phyloP scores from a whole-genome alignment of 495 filamentous ascomycete genomes.

The Neurospora tetraspora region DNA sequence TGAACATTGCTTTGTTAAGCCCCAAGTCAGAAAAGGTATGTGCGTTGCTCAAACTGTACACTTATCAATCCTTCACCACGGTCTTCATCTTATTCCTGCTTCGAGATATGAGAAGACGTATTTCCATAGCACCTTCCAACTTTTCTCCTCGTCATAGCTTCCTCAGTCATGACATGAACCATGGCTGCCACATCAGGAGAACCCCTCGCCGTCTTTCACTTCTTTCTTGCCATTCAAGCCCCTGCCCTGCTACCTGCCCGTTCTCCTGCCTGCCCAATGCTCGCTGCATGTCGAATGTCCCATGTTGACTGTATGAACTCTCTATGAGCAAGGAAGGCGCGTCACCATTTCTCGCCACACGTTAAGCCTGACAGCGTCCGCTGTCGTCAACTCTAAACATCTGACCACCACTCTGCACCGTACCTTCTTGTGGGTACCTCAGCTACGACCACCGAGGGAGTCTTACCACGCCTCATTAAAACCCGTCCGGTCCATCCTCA shows the following conservation, averaged over 20 bases:
- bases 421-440: background rate
- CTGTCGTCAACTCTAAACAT: background rate
- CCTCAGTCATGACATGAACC: background rate
- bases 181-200: background rate
- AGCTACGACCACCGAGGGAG: background rate
- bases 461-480: background rate
- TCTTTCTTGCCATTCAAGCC: background rate
- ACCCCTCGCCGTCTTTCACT: background rate
- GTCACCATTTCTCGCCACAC: background rate
- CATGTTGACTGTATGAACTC: background rate
- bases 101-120: background rate
- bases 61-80: background rate
- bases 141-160: background rate
- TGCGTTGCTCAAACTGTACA: background rate
- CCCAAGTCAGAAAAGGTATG: background rate
- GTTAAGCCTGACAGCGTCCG: background rate
- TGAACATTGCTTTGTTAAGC: background rate
- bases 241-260: background rate
- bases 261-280: background rate
- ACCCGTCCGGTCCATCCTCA: background rate
- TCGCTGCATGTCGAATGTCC: background rate
- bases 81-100: background rate
- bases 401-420: background rate
- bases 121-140: background rate
- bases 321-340: background rate